Percentiles rank a stretch among this genome's conserved stretches.
Conservation (phyloP, 1,284 basidiomycete species). For the Ustilago crameri region DNA sequence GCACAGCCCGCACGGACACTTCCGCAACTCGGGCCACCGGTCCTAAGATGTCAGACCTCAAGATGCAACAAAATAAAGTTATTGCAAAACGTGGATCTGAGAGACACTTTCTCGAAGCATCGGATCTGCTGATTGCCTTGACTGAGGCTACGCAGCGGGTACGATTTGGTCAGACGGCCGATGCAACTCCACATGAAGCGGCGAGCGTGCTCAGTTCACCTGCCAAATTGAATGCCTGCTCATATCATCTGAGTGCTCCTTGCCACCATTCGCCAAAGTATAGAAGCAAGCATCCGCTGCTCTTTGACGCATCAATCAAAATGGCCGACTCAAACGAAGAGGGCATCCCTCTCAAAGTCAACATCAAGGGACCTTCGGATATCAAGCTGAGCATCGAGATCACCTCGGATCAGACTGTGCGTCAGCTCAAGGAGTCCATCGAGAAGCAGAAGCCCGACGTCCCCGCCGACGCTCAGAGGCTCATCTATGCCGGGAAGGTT, state of each 20-base stretch:
- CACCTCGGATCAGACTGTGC: constrained; percentile 53
- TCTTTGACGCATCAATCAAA: background rate
- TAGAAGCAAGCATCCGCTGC: too few species aligned
- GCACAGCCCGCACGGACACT: constrained; percentile 5
- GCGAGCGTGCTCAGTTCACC: background rate
- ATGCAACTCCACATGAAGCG: background rate
- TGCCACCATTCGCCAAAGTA: too few species aligned
- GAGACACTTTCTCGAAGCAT: too few species aligned
- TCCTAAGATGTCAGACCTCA: too few species aligned
- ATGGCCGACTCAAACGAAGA: constrained; percentile 43
- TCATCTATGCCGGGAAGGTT: constrained; percentile 67
- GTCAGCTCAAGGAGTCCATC: constrained; percentile 63
- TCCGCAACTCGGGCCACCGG: too few species aligned
- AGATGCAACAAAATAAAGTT: too few species aligned
- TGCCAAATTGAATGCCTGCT: background rate
- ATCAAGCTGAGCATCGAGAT: constrained; percentile 59
- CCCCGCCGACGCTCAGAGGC: constrained; percentile 62
- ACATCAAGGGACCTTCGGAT: constrained; percentile 65
- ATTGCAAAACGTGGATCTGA: background rate
- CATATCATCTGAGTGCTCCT: background rate
- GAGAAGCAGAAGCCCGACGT: constrained; percentile 56
- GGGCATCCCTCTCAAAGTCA: constrained; percentile 52
- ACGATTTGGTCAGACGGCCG: too few species aligned
- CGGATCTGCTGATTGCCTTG: background rate
- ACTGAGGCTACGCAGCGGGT: too few species aligned